Evolutionary conservation across 2,329 filamentous ascomycete genomes (phyloP), one percentile per base, ranked within the genome.

Genomic region (Ciborinia camelliae): DNA sequence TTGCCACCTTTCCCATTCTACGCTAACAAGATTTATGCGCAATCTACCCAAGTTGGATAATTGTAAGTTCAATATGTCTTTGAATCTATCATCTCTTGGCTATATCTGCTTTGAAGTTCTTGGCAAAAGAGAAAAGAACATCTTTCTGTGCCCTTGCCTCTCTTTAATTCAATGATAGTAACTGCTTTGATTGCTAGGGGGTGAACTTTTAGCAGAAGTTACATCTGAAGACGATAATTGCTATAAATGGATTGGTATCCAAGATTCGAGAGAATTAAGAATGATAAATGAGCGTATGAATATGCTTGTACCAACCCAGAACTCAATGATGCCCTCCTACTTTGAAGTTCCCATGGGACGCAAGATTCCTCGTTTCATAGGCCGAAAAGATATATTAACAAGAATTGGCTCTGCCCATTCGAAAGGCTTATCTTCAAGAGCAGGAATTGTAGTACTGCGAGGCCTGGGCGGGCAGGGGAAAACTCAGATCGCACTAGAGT

Each of bases 401-500:
- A 35, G 18, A 18, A 53, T 53, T 37, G 4, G 12, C 20, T 53
- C 50, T 53, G 30, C 30, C 20, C 30, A 53, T 53, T 32, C 18
- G 28, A 53, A n/a, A n/a, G 30, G 20, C 18, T 35, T 6, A 6
- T 32, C 50, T 53, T 35, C 50, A 52, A 47, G 30, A 26, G 57
- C 67, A 55, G 61, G 43, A 39, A 37, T 68, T 26, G 43, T 66
- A 53, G 65, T 69, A 37, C 52, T 71, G 12, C 61, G 62, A 43
- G 70, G 70, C 4, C 66, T 71, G 57, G 66, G 68, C 4, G 70
- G 70, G 1, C 63, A 28, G n/a, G 68, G 68, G 1, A 72, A 72
- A 51, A 68, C 69, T 26, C 68, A 72, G 47, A 63, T 72, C 60
- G 68, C 69, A 28, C 62, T 71, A 0, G 48, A 72, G 59, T 72